A percentile compares a stretch with the other conserved stretches of the same genome.
Conservation (phyloP, 257 asterid species). For the Linaria vulgaris region DNA sequence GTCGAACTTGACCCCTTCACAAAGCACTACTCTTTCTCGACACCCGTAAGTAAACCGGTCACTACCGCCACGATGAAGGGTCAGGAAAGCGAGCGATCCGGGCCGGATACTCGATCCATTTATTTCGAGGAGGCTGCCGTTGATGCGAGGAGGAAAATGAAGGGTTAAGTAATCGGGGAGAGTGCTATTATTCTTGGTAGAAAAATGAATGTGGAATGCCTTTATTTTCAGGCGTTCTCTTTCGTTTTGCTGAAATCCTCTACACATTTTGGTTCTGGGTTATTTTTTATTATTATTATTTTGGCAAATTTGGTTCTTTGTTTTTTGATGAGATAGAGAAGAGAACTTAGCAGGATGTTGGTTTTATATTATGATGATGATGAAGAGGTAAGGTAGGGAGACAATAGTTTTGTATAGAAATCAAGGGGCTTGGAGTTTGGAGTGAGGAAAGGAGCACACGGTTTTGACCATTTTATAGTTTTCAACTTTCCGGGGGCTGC, state of each 20-base stretch:
- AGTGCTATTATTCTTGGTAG: slow-evolving; percentile 18
- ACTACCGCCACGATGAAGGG: slow-evolving; percentile 54
- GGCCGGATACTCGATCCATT: slow-evolving; percentile 55
- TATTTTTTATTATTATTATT: neutral
- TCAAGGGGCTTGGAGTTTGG: slow-evolving; percentile 29
- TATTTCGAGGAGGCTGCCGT: slow-evolving; percentile 49
- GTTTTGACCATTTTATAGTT: no score
- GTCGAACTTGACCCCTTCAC: slow-evolving; percentile 68
- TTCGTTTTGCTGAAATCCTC: slow-evolving; percentile 51
- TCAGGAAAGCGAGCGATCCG: slow-evolving; percentile 54
- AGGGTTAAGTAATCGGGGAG: slow-evolving; percentile 51
- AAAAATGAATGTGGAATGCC: slow-evolving; percentile 48
- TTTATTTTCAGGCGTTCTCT: slow-evolving; percentile 49
- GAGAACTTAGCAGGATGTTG: no score
- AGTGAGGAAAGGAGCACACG: no score
- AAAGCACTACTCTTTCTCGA: slow-evolving; percentile 49
- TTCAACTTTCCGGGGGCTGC: no score
- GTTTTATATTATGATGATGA: no score
- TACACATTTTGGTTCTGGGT: slow-evolving; percentile 48
- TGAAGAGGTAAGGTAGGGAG: slow-evolving; percentile 6
- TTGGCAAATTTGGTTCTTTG: no score
- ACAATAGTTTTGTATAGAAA: slow-evolving; percentile 28
- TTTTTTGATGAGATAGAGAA: neutral
- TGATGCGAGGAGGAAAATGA: slow-evolving; percentile 66
- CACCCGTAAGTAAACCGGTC: slow-evolving; percentile 38